Conservation (phyloP, 495 filamentous ascomycete genomes). For the Xylaria sp. region DNA sequence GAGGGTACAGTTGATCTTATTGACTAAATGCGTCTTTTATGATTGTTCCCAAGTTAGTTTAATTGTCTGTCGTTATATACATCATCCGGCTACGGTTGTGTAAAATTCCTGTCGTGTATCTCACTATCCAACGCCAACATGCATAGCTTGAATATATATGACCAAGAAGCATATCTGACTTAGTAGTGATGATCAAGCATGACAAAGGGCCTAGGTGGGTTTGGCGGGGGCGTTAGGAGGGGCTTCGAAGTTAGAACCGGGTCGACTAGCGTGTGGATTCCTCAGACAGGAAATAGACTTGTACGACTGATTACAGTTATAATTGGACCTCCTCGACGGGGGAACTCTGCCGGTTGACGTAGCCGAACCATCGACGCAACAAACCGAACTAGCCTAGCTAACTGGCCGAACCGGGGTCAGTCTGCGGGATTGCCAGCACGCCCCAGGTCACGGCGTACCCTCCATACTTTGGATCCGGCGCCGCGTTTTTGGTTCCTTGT, state of each 20-base stretch:
- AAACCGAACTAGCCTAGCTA: neutral
- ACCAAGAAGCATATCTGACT: slow-evolving; percentile 13
- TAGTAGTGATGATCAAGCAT: slow-evolving; percentile 27
- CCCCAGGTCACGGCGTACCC: slow-evolving; percentile 62
- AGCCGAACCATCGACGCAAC: neutral
- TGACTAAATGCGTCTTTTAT: slow-evolving; percentile 2
- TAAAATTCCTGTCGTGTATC: neutral
- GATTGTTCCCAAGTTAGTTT: neutral
- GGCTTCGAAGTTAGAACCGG: neutral
- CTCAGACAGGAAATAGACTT: slow-evolving; percentile 9
- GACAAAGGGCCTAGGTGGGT: slow-evolving; percentile 18
- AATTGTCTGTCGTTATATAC: neutral
- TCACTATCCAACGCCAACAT: neutral
- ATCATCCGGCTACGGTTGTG: neutral
- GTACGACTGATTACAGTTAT: neutral
- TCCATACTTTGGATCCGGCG: slow-evolving; percentile 59
- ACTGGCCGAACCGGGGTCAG: slow-evolving; percentile 19
- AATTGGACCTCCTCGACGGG: slow-evolving; percentile 14
- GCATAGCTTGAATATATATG: slow-evolving; percentile 10
- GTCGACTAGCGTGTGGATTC: neutral
- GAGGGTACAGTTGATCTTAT: neutral
- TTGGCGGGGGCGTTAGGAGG: slow-evolving; percentile 1
- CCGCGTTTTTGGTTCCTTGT: slow-evolving; percentile 55
- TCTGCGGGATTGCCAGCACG: slow-evolving; percentile 30
- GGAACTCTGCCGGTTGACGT: slow-evolving; percentile 7